Conservation (phyloP, 495 filamentous ascomycete species). For the Pyrenula aspistea region DNA sequence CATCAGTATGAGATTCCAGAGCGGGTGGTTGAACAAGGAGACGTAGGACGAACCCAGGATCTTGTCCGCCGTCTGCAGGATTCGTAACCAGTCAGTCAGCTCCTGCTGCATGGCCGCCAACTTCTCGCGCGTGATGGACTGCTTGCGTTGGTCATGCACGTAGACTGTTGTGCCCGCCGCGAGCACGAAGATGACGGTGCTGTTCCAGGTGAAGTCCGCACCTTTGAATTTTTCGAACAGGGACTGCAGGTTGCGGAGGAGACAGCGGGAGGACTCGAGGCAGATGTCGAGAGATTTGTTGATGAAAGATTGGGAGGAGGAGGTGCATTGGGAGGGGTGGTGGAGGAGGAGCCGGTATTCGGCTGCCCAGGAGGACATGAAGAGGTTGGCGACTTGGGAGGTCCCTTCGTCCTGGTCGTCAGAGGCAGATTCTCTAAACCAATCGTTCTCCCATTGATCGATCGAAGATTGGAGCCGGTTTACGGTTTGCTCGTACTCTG, state of each 20-base stretch:
- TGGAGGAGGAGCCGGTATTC: conserved; percentile 44
- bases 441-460: conserved; percentile 37
- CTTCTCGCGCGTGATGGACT: conserved; percentile 40
- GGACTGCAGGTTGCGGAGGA: conserved; percentile 43
- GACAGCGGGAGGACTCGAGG: conserved; percentile 49
- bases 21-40: neutral
- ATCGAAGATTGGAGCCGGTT: conserved; percentile 49
- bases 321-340: conserved; percentile 59
- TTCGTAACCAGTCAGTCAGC: conserved; percentile 55
- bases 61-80: conserved; percentile 52
- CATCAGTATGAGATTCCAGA: neutral
- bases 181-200: conserved; percentile 54
- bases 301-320: conserved; percentile 45
- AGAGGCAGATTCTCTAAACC: conserved; percentile 34
- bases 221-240: conserved; percentile 48
- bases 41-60: conserved; percentile 41
- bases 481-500: conserved; percentile 49
- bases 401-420: conserved; percentile 30
- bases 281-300: conserved; percentile 56
- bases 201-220: conserved; percentile 76
- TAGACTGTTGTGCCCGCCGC: conserved; percentile 64
- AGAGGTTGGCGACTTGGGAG: conserved; percentile 29
- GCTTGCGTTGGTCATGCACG: conserved; percentile 52
- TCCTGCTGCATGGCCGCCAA: conserved; percentile 45
- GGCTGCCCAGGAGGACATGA: conserved; percentile 29